Percentiles rank a stretch among this genome's conserved stretches.
Conservation (phyloP, 2,329 filamentous ascomycete genomes). For the Epicoccum sorghinum region DNA sequence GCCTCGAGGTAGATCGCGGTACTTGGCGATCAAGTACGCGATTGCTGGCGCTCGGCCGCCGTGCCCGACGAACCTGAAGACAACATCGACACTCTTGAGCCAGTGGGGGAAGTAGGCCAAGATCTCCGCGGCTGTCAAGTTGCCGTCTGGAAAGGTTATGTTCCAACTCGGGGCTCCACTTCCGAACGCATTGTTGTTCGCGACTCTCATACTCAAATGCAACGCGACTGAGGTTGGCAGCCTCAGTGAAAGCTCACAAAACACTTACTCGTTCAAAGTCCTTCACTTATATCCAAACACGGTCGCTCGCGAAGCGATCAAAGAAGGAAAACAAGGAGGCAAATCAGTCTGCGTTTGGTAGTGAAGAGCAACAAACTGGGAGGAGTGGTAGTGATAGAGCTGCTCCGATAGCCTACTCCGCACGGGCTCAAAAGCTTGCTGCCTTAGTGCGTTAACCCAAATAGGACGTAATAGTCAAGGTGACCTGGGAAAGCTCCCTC, state of each 20-base stretch:
- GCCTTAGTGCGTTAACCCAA: slow-evolving; percentile 10
- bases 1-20: slow-evolving; percentile 1
- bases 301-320: too few species aligned
- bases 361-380: not conserved
- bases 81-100: slow-evolving; percentile 33
- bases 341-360: too few species aligned
- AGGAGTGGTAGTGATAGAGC: too few species aligned
- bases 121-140: slow-evolving; percentile 36
- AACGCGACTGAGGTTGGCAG: too few species aligned
- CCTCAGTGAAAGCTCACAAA: too few species aligned
- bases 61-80: slow-evolving; percentile 27
- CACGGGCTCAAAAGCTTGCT: slow-evolving; percentile 14
- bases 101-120: slow-evolving; percentile 33
- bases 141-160: slow-evolving; percentile 30
- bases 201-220: not conserved
- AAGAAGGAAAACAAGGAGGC: too few species aligned
- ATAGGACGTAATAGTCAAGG: slow-evolving; percentile 9
- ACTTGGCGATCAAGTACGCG: slow-evolving; percentile 11
- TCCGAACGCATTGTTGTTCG: slow-evolving; percentile 33
- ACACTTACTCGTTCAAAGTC: too few species aligned
- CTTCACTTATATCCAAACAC: too few species aligned
- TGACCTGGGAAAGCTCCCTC: slow-evolving; percentile 5
- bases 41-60: slow-evolving; percentile 21
- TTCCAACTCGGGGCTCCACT: slow-evolving; percentile 26
- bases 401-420: not conserved